These are phyloP conservation scores for Xylogone sp. DNA, from an alignment of 2,329 filamentous ascomycete species.

Conservation along the genomic window DNA sequence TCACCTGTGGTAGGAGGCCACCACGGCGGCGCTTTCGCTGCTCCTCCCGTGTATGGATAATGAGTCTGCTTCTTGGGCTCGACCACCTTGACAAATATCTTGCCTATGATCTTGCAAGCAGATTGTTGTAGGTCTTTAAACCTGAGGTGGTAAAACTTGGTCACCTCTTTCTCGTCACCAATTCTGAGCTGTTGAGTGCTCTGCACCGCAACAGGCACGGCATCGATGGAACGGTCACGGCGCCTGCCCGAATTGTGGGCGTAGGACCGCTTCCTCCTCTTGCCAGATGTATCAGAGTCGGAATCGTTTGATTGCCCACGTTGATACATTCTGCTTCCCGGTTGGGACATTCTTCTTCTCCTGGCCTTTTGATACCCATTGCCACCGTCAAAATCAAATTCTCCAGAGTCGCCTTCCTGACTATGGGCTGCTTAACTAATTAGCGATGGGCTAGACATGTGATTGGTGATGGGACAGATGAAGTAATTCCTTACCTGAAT, in stretches of 20 bases:
- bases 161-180: constrained; percentile 49
- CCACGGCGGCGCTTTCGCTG: constrained; percentile 61
- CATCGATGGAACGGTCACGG: neutral
- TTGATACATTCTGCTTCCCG: constrained; percentile 8
- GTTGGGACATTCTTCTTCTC: constrained; percentile 14
- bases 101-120: constrained; percentile 68
- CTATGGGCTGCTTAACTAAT: constrained; percentile 9
- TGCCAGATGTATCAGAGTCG: constrained; percentile 16
- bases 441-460: neutral
- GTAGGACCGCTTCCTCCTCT: constrained; percentile 11
- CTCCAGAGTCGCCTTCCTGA: constrained; percentile 14
- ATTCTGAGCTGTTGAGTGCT: constrained; percentile 41
- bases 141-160: constrained; percentile 56
- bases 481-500: neutral
- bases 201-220: constrained; percentile 10
- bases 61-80: constrained; percentile 75
- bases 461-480: no score
- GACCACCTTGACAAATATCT: constrained; percentile 71
- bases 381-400: constrained; percentile 13
- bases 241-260: neutral
- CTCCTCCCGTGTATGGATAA: constrained; percentile 66
- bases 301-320: constrained; percentile 19
- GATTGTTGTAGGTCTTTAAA: constrained; percentile 68
- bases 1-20: constrained; percentile 57
- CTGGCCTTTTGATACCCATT: constrained; percentile 11